Conservation (phyloP, 805 yeast genomes). For the Candida quercuum region DNA sequence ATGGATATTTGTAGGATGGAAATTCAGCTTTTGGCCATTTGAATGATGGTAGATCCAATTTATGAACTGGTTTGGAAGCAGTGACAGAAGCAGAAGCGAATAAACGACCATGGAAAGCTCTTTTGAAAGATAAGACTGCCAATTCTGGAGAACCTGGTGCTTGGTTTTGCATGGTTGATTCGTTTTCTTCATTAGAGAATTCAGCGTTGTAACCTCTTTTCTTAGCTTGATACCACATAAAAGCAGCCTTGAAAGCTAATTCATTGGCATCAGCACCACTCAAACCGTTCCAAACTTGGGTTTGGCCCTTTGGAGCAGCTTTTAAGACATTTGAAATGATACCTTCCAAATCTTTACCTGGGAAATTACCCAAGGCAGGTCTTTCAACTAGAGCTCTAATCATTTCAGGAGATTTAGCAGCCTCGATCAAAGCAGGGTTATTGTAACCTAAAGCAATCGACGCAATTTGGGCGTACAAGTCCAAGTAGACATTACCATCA, state of each 20-base stretch:
- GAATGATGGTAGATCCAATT: slow-evolving; percentile 87
- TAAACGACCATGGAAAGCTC: slow-evolving; percentile 92
- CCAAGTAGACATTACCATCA: slow-evolving; percentile 72
- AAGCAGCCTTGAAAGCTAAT: slow-evolving; percentile 84
- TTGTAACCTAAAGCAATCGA: slow-evolving; percentile 84
- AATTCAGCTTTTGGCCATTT: slow-evolving; percentile 96
- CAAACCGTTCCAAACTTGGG: slow-evolving; percentile 70
- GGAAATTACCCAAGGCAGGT: slow-evolving; percentile 82
- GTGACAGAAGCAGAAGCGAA: slow-evolving; percentile 91
- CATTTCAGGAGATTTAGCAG: slow-evolving; percentile 67
- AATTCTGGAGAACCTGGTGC: slow-evolving; percentile 88
- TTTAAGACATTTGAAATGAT: slow-evolving; percentile 41
- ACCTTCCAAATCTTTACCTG: slow-evolving; percentile 61
- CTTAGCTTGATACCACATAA: slow-evolving; percentile 68
- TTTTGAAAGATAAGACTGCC: slow-evolving; percentile 80
- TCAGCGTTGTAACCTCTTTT: slow-evolving; percentile 58
- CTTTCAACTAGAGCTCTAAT: slow-evolving; percentile 70
- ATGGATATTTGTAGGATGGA: slow-evolving; percentile 82
- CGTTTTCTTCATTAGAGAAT: slow-evolving; percentile 65
- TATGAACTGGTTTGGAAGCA: slow-evolving; percentile 92
- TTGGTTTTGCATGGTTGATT: slow-evolving; percentile 69
- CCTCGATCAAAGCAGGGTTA: slow-evolving; percentile 67
- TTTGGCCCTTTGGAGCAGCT: slow-evolving; percentile 76
- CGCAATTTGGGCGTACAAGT: slow-evolving; percentile 79
- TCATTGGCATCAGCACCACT: slow-evolving; percentile 89